Evolutionary conservation across 2,329 filamentous ascomycete species (phyloP), one percentile per base, ranked within the genome.

Genomic region (Cordyceps cicadae): DNA sequence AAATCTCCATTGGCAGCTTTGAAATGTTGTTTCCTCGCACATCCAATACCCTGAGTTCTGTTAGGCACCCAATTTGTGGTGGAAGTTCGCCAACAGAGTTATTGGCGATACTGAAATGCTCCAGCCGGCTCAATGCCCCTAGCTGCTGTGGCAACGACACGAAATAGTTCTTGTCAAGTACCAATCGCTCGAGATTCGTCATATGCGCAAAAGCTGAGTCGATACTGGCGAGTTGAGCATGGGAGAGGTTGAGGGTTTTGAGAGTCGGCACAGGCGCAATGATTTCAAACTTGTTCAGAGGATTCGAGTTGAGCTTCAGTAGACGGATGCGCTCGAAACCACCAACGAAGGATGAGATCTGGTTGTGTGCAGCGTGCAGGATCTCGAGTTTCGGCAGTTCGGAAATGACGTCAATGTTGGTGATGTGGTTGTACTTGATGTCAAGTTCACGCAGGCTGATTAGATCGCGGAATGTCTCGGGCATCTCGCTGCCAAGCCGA

Each of bases 131-230:
- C 50, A 99, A 77, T 64, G 88, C 89, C 17, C 93, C 92, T 62
- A 99, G 89, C 63, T 95, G 88, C 59, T 85, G 82, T 0, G 93
- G 94, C 26, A 99, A 77, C 0, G 90, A 93, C 0, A 94, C 92
- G 67, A 99, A 95, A 71, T 97, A 95, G 69, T 99, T 99, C 71
- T 90, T 92, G 75, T 97, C 93, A 59, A 99, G 80, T 19, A 93
- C 87, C 24, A 99, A 81, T 67, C 92, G 92, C 62, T 93, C 90
- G 50, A 99, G 75, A 67, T 92, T 94, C 9, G 89, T 83, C 76
- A 97, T 87, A 70, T 93, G 92, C 66, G 88, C 87, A 70, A 96
- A 97, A 15, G 93, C 83, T 51, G 89, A 87, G 70, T 97, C 94
- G 57, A 99, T 87, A 69, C 92, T 90, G 2, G 92, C 89, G 49